Evolutionary conservation across 345 rosid genomes (phyloP).

Genomic region (Raphanus raphanistrum): DNA sequence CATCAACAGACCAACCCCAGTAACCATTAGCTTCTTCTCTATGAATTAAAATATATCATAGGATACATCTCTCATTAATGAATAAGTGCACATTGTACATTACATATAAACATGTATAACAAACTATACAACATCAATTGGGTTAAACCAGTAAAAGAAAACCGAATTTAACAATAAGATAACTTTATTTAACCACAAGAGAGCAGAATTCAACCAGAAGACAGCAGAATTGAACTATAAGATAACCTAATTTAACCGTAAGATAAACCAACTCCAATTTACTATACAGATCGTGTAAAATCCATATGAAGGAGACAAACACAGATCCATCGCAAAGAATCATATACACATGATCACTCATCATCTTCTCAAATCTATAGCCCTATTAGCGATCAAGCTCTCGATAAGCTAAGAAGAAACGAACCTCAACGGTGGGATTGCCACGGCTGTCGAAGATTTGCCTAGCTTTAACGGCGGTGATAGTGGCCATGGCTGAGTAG

Average conservation of each 20-base stretch:
- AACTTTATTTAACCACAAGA: not conserved
- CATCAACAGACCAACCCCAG: not conserved
- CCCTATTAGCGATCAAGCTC: too few species aligned
- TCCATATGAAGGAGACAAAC: not conserved
- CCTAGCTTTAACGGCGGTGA: slow-evolving; percentile 67
- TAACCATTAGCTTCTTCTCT: slow-evolving; percentile 9
- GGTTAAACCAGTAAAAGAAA: not conserved
- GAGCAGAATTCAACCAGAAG: not conserved
- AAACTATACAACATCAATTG: not conserved
- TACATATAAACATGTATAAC: not conserved
- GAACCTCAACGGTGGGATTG: slow-evolving; percentile 96
- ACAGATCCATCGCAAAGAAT: not conserved
- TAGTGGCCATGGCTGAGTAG: slow-evolving; percentile 51
- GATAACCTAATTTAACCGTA: not conserved
- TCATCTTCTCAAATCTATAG: not conserved
- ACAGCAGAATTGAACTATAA: not conserved
- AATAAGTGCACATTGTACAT: not conserved
- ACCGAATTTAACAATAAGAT: not conserved
- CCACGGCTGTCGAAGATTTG: slow-evolving; percentile 99
- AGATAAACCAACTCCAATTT: too few species aligned
- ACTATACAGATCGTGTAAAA: not conserved
- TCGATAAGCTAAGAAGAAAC: not conserved
- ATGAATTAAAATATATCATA: not conserved
- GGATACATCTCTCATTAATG: not conserved
- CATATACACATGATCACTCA: not conserved